These are phyloP conservation scores for Spongospora subterranea DNA, from an alignment of 208 protist species.

Conservation along the genomic window DNA sequence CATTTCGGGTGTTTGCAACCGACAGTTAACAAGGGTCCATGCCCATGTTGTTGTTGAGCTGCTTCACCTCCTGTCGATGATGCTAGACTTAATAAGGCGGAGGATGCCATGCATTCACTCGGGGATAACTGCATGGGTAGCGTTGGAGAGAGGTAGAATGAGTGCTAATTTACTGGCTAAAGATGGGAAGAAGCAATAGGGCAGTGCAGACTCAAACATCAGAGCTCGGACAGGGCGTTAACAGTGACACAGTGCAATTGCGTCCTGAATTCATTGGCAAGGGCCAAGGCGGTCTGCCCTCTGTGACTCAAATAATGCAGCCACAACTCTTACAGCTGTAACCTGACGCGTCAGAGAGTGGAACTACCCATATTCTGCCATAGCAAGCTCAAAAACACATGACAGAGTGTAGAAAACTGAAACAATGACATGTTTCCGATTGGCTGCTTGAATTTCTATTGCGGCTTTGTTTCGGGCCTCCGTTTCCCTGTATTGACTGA, in stretches of 20 bases:
- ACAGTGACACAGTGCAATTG: neutral
- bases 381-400: too few relatives aligned
- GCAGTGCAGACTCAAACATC: too few relatives aligned
- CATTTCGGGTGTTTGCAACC: neutral
- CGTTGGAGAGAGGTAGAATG: neutral
- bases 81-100: slow-evolving; percentile 8
- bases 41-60: neutral
- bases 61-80: slow-evolving; percentile 45
- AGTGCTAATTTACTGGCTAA: neutral
- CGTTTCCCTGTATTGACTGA: too few relatives aligned
- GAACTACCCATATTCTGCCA: too few relatives aligned
- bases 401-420: too few relatives aligned
- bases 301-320: too few relatives aligned
- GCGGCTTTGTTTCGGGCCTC: too few relatives aligned
- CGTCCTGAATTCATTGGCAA: neutral
- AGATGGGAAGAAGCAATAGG: neutral
- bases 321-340: too few relatives aligned
- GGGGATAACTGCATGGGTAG: slow-evolving; percentile 24
- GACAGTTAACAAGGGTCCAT: neutral
- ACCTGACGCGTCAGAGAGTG: too few relatives aligned
- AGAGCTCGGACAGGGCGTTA: too few relatives aligned
- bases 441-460: too few relatives aligned
- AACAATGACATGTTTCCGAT: too few relatives aligned
- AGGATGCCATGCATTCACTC: slow-evolving; percentile 43
- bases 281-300: neutral